phyloP scores from a whole-genome alignment of 495 filamentous ascomycete genomes.

The Acidiella bohemica region DNA sequence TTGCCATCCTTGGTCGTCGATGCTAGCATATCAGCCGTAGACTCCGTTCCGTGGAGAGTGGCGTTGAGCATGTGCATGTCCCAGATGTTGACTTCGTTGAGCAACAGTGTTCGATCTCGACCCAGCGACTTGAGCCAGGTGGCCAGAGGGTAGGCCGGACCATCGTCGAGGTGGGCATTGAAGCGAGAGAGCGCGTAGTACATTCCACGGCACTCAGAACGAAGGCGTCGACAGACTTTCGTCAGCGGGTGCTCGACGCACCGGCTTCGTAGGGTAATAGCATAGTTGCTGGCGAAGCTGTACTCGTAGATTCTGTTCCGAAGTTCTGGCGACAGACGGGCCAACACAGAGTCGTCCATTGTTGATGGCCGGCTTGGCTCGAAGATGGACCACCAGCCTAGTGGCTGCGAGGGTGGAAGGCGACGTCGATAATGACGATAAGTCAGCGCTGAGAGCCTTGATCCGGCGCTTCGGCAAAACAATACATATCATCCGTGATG shows the following conservation, averaged over 20 bases:
- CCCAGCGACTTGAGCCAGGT: slow-evolving; percentile 6
- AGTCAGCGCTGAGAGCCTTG: too few species aligned
- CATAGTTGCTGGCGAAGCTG: slow-evolving; percentile 6
- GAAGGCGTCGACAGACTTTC: slow-evolving; percentile 6
- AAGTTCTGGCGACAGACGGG: slow-evolving; percentile 9
- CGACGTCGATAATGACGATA: too few species aligned
- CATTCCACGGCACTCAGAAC: slow-evolving; percentile 6
- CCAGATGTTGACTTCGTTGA: slow-evolving; percentile 10
- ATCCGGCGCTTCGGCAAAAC: too few species aligned
- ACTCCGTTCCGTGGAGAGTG: slow-evolving; percentile 5
- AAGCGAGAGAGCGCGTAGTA: slow-evolving; percentile 8
- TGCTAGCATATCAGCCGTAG: background rate
- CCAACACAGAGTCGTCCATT: slow-evolving; percentile 9
- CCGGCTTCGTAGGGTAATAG: slow-evolving; percentile 2
- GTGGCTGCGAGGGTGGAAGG: too few species aligned
- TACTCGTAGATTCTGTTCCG: slow-evolving; percentile 5
- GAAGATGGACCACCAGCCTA: too few species aligned
- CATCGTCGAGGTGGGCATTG: slow-evolving; percentile 17
- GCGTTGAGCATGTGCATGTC: slow-evolving; percentile 17
- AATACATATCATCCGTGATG: too few species aligned
- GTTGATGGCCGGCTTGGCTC: too few species aligned
- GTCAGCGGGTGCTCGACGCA: slow-evolving; percentile 2
- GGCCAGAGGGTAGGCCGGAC: slow-evolving; percentile 5
- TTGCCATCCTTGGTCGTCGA: background rate
- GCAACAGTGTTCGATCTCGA: slow-evolving; percentile 1